These are phyloP conservation scores for Boletus barrowsii DNA, from an alignment of 768 basidiomycete genomes.

Conservation along the genomic window DNA sequence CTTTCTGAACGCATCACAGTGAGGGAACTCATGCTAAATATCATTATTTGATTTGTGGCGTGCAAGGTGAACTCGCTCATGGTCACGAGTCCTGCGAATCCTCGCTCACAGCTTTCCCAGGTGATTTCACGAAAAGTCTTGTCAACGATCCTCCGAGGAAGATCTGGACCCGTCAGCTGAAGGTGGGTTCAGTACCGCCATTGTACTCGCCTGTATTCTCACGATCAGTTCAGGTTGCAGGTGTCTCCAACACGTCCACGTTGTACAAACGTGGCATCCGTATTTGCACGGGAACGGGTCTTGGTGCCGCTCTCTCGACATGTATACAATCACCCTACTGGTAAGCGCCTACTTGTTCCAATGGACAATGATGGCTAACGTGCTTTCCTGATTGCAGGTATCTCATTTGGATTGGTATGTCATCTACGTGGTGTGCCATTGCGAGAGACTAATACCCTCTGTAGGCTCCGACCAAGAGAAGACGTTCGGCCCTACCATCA, in stretches of 20 bases:
- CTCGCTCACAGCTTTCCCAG: conserved; percentile 25
- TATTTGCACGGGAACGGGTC: conserved; percentile 79
- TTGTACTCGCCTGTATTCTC: conserved; percentile 8
- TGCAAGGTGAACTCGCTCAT: conserved; percentile 47
- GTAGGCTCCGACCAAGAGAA: conserved; percentile 78
- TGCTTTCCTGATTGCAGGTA: conserved; percentile 43
- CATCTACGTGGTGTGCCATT: background rate
- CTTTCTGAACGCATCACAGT: conserved; percentile 34
- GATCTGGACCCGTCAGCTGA: conserved; percentile 78
- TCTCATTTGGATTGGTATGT: conserved; percentile 72
- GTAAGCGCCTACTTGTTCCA: conserved; percentile 35
- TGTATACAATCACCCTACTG: conserved; percentile 74
- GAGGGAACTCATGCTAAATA: conserved; percentile 71
- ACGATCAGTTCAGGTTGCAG: conserved; percentile 54
- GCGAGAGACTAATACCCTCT: conserved; percentile 12
- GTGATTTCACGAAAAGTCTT: conserved; percentile 74
- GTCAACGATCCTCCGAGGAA: conserved; percentile 66
- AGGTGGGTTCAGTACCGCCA: conserved; percentile 40
- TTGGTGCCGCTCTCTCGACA: conserved; percentile 76
- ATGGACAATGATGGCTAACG: background rate
- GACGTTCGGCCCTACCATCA: conserved; percentile 80
- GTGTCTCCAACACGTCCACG: conserved; percentile 75
- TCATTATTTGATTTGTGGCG: conserved; percentile 80
- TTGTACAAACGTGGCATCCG: conserved; percentile 80
- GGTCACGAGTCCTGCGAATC: background rate